A percentile compares a stretch with the other conserved stretches of the same genome.
These are phyloP conservation scores for Schizothecium vesticola DNA, from an alignment of 495 filamentous ascomycete species.

Conservation along the genomic window DNA sequence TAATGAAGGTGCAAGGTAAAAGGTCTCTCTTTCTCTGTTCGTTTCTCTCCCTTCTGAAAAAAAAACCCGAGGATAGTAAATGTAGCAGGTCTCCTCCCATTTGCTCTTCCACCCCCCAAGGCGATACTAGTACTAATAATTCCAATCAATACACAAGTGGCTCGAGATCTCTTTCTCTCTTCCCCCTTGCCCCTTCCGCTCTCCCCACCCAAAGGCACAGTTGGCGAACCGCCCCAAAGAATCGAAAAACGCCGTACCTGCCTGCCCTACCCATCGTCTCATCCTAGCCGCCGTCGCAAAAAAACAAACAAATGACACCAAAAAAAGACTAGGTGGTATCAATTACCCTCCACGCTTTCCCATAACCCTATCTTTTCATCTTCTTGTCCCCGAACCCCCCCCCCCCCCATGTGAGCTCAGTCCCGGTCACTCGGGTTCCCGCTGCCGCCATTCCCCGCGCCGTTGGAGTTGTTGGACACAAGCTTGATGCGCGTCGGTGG, in stretches of 20 bases:
- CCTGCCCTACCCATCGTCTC: neutral
- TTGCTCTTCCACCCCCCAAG: neutral
- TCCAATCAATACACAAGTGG: neutral
- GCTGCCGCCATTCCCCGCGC: constrained; percentile 33
- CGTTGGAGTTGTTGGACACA: constrained; percentile 49
- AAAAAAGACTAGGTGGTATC: neutral
- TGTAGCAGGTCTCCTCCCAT: neutral
- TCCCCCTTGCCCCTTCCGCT: neutral
- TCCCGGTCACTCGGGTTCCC: constrained; percentile 45
- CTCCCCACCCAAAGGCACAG: neutral
- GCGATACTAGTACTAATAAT: neutral
- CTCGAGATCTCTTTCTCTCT: neutral
- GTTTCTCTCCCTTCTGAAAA: neutral
- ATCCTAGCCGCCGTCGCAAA: neutral
- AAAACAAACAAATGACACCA: neutral
- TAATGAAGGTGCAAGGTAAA: neutral
- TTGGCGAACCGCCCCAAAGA: neutral
- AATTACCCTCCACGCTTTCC: neutral
- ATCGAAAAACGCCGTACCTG: neutral
- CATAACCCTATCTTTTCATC: neutral
- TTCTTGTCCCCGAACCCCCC: neutral
- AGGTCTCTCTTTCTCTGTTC: neutral
- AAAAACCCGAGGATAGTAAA: neutral
- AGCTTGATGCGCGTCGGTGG: constrained; percentile 47
- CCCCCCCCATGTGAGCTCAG: constrained; percentile 8